Base-by-base conservation (phyloP, 805 yeast genomes). In the Candida hungchunana region DNA sequence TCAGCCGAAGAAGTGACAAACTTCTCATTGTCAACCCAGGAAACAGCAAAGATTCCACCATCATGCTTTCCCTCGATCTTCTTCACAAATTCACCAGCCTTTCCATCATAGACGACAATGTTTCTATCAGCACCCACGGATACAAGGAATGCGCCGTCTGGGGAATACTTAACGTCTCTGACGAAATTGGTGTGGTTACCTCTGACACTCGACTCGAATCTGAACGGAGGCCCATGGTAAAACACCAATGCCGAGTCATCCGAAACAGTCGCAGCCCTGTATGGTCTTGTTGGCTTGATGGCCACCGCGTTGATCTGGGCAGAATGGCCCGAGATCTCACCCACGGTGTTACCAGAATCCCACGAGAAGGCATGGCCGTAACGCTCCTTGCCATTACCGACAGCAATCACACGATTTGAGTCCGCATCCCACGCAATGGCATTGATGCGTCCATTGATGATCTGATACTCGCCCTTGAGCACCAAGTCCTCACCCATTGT, bases 291-390 rank as follows among this genome's bases (percentile, higher is more conserved):
- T 15, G 89, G 87, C 53, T 82, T 81, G 46, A 90, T 81, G 39
- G 82, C 77, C 15, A 88, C 95, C 0, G 93, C 86, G 53, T 84
- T 87, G 54, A 90, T 77, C 31, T 74, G 76, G 18, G 86, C 79
- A 13, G 90, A 73, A 57, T 93, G 98, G 17, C 98, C 98, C 32
- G 88, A 79, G 50, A 90, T 81, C 56, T 93, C 97, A 37, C 98
- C 99, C 29, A 93, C 79, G n/a, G 96, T 77, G 61, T 93, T 93
- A 42, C 98, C 98, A 1, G 95, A 75, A 55, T 93, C 99, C 74
- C 82, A 83, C 7, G 95, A 77, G 58, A 90, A 86, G 45, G 94
- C 88, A 48, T 83, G 96, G 6, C 97, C 98, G 55, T 76, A 89
- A 42, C 83, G 73, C 50, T 88, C 96, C 47, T 82, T 82, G 32